Base-by-base conservation (phyloP, 2,329 filamentous ascomycete genomes). In the Cordyceps farinosa region DNA sequence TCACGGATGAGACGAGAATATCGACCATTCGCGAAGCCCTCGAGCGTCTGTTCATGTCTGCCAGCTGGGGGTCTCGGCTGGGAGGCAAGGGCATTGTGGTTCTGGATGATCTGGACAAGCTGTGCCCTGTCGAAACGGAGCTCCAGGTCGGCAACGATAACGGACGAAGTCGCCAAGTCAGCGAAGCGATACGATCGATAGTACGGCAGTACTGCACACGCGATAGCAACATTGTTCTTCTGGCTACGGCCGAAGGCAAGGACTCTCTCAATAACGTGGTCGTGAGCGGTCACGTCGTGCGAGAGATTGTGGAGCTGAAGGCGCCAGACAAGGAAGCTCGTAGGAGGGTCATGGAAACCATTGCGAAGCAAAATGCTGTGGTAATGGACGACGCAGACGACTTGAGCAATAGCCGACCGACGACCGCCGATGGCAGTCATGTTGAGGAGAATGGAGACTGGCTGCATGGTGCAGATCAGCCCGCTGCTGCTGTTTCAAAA, bases 101-200 rank as follows among this genome's bases (percentile, higher is more conserved):
- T 55, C 80, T 99, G 1, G 95, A 99, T 71, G 95, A 99, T 70
- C 78, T 99, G 7, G 95, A 99, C 75, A 92, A 91, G 70, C 81
- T 99, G 1, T 98, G 94, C 72, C 94, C 95, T 0, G 89, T 88
- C 1, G 96, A 99, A 76, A 97, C 93, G 0, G 95, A 99, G 74
- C 82, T 99, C 13, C 92, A 97, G 75, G 91, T 96, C 5, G 92
- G 92, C 66, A 93, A 92, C 65, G 92, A 98, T 69, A 98, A 99
- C 71, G 91, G 91, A 22, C 86, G 94, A 66, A 98, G 93, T 73
- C 87, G 92, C 40, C 93, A 98, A 70, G 87, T 97, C 63, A 97
- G 93, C 72, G 95, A 99, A 75, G 87, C 92, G 0, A 84, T 99
- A 5, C 90, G 91, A 72, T 87, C 90, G 1, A 87, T 95, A 67